Evolutionary conservation across 192 early-diverging fungal species (phyloP), one percentile per base, ranked within the genome.

Genomic region (Rhizoclosmatium sp.): DNA sequence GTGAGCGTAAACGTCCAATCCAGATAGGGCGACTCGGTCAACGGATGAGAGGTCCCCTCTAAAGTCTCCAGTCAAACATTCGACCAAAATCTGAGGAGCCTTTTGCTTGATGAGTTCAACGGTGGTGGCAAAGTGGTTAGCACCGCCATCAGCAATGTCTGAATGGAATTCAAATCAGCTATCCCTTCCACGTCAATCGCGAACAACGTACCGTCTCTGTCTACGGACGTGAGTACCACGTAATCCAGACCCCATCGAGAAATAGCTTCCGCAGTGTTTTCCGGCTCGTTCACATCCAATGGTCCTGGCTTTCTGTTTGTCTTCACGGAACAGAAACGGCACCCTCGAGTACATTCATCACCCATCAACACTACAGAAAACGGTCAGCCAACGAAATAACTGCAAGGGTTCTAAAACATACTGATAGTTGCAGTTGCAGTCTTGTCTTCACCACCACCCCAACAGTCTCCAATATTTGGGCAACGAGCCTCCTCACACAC

Each of bases 391-490:
- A 19, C 12, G n/a, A 54, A 54, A 54, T 19, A 56, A 5, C 39
- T 12, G 60, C 12, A 42, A 49, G 62, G 4, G 4, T 19, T 10
- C 51, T 45, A 19, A 16, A 64, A 80, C 7, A 80, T 46, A 76
- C 75, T 99, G 71, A 99, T 97, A 5, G 97, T 99, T 0, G 97
- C 97, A 2, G 97, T 99, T 2, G 97, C 96, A 23, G 95, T 98
- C 54, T 93, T 89, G 81, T 94, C 92, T 82, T 97, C 94, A 71
- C 96, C 96, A 45, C 96, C 97, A 73, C 96, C 96, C 97, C 97
- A 99, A 87, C 97, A 99, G 82, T 99, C 97, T 51, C 96, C 94
- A 84, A 99, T 96, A 85, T 99, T 99, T 41, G 97, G 97, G 83
- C 97, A 99, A 76, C 93, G 87, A 54, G 97, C 97, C 74, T 98